Evolutionary conservation across 73 alveolate genomes (phyloP), one percentile per base, ranked within the genome.

Genomic region (Paramecium biaurelia): DNA sequence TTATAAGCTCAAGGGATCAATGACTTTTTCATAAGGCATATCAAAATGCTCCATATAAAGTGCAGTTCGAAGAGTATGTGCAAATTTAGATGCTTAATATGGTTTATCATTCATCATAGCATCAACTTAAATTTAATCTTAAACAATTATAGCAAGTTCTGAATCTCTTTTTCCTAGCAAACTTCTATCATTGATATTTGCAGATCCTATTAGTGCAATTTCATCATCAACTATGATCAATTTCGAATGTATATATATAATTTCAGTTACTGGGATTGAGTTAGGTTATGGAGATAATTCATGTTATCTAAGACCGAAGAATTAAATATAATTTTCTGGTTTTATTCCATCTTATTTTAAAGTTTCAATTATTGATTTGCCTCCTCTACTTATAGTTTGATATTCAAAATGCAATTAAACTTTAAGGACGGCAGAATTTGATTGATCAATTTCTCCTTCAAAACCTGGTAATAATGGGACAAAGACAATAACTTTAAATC

Each of bases 401-500:
- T 92, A 95, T 58, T 95, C 96, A 95, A 87, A 97, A 72, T 93
- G 98, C 85, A 86, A 94, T 92, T 97, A 95, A 18, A 85, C 85
- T 88, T 93, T 96, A 79, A 96, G 38, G 7, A 94, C 97, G 12
- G 92, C 85, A 8, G 96, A 35, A 43, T 56, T 87, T 0, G 92
- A 35, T 7, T 95, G 94, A 42, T 70, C 57, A 0, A 97, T 95
- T 70, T 98, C 99, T 6, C 99, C 99, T 18, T 97, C 96, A 92
- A 98, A 98, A 5, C 99, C 99, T 37, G 99, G 99, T 37, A 97
- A 67, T 21, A 97, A 92, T 6, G 99, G 99, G 4, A 98, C 76
- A 70, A 97, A 92, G 15, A 98, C 95, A 11, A 94, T 85, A 15
- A 98, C 98, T 70, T 93, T 70, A 70, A 98, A 96, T 70, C 94